Evolutionary conservation across 371 early-diverging fungal genomes (phyloP), one percentile per base, ranked within the genome.

Genomic region (Lichtheimia ornata): DNA sequence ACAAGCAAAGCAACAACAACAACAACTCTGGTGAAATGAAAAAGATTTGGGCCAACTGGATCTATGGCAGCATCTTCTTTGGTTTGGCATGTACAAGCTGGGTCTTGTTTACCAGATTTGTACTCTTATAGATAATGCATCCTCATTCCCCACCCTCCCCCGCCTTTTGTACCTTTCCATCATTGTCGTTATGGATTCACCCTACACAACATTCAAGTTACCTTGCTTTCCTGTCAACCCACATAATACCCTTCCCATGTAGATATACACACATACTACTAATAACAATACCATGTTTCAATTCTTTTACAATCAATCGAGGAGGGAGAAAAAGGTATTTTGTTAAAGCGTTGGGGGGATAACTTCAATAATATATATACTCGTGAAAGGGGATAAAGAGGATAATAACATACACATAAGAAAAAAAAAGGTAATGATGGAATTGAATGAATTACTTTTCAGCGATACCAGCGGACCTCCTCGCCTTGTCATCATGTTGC

Each of bases 31-130:
- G 7, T 20, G 28, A 24, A 56, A 50, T 27, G 27, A 54, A 50
- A 2, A 64, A 66, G 52, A 22, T 73, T 11, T 57, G 61, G 56
- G 45, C 71, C 14, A 85, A 84, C 57, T 84, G 72, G 63, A 22
- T 84, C 17, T 84, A 85, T 61, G 79, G 79, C 20, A 71, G 71
- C 12, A 61, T 76, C 15, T 80, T 75, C 44, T 59, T 72, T 1
- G 35, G 40, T 1, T 24, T 79, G 41, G 72, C 78, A 22, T 64
- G 69, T n/a, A 22, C 66, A 6, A 84, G 85, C 47, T 84, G 85
- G 85, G 53, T 75, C 5, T 59, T 87, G 25, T 87, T 87, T 64
- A 66, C 71, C 53, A 58, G 57, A 11, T 81, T 72, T 57, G 63
- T 76, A 5, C 59, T 76, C 5, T 62, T 71, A 43, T 64, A 51